Evolutionary conservation across 345 rosid genomes (phyloP).

Genomic region (Pseudoturritis turrita): DNA sequence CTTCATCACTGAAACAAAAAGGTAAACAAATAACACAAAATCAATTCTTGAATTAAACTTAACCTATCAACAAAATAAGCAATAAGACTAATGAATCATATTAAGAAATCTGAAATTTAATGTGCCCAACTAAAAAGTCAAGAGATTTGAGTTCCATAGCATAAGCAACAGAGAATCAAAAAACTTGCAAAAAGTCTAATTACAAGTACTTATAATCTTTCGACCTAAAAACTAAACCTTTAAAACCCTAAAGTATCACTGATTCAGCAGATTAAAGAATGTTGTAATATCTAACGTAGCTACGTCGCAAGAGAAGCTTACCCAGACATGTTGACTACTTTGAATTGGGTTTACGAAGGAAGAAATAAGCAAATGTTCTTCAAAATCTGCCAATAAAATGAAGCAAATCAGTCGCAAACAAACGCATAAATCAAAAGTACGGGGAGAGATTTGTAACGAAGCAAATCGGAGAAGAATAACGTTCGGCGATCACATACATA

Average conservation of each 20-base stretch:
- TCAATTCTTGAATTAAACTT: background rate
- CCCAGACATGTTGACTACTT: slow-evolving; percentile 29
- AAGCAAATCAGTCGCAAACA: background rate
- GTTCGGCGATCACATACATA: background rate
- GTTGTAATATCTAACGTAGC: background rate
- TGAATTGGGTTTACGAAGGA: background rate
- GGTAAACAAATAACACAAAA: background rate
- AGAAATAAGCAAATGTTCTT: background rate
- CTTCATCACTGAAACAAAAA: slow-evolving; percentile 51
- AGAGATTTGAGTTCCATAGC: background rate
- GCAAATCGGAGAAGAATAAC: background rate
- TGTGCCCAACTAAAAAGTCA: background rate
- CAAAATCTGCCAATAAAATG: background rate
- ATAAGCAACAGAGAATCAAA: background rate
- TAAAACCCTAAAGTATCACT: background rate
- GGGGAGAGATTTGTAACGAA: background rate
- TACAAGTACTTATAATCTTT: background rate
- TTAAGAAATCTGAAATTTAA: background rate
- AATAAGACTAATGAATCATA: background rate
- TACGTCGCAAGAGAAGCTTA: slow-evolving; percentile 9
- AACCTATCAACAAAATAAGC: background rate
- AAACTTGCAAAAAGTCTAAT: background rate
- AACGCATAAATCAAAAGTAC: background rate
- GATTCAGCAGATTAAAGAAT: background rate
- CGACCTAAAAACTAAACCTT: background rate